A percentile compares a stretch with the other conserved stretches of the same genome.
phyloP scores from a whole-genome alignment of 108 stramenopile species.

The Pseudonitzschia pungens region DNA sequence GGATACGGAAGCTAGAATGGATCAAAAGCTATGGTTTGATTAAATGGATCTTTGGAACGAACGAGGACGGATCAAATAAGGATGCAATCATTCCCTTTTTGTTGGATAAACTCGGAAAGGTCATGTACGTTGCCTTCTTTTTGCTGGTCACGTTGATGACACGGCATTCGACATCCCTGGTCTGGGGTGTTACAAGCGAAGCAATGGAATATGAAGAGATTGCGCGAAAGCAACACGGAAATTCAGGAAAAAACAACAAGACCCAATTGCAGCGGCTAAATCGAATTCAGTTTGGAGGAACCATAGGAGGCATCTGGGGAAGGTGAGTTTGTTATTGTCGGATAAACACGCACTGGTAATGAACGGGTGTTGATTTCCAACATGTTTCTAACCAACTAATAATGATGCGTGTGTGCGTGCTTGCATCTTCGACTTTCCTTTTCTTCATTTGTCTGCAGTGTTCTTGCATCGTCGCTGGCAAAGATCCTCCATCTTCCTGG shows the following conservation, averaged over 20 bases:
- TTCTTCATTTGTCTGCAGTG: constrained; percentile 27
- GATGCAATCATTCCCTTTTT: constrained; percentile 15
- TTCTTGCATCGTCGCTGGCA: constrained; percentile 73
- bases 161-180: constrained; percentile 75
- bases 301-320: constrained; percentile 82
- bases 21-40: neutral
- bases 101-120: constrained; percentile 52
- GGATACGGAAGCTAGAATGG: neutral
- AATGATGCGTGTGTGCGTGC: neutral
- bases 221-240: constrained; percentile 46
- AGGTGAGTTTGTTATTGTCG: constrained; percentile 44
- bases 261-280: constrained; percentile 68
- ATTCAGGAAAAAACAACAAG: constrained; percentile 24
- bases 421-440: neutral
- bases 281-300: constrained; percentile 86
- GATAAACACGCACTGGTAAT: neutral
- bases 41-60: constrained; percentile 10
- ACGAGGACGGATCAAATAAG: neutral
- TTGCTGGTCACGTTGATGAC: constrained; percentile 87
- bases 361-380: no score
- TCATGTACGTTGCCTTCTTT: constrained; percentile 82
- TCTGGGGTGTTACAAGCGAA: constrained; percentile 90
- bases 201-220: constrained; percentile 92
- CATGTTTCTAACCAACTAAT: no score
- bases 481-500: constrained; percentile 68